Evolutionary conservation across 176 grass and related monocot genomes (phyloP).

Genomic region (Coix lacrymajobi): DNA sequence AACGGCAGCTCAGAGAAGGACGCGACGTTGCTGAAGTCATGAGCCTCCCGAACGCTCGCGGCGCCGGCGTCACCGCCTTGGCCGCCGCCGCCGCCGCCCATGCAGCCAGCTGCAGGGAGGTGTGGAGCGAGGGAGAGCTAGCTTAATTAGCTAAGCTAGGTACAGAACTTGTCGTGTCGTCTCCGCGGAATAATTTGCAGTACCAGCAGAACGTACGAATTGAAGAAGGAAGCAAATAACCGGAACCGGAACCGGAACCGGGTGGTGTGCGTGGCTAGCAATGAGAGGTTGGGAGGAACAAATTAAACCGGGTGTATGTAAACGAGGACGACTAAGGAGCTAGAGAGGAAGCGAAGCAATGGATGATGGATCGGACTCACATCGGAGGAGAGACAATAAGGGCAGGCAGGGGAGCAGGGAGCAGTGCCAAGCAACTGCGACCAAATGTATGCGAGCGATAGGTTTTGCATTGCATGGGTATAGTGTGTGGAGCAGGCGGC

Average conservation of each 20-base stretch:
- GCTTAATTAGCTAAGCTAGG: neutral
- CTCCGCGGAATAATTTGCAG: neutral
- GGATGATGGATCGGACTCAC: too few relatives aligned
- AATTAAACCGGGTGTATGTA: too few relatives aligned
- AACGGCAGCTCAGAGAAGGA: slow-evolving; percentile 91
- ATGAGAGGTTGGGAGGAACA: slow-evolving; percentile 10
- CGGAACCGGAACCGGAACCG: too few relatives aligned
- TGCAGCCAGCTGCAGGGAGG: slow-evolving; percentile 3
- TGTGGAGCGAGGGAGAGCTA: neutral
- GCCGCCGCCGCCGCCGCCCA: slow-evolving; percentile 22
- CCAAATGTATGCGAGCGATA: too few relatives aligned
- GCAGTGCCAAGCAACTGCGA: too few relatives aligned
- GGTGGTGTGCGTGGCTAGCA: neutral
- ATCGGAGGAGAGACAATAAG: too few relatives aligned
- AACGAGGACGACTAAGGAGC: too few relatives aligned
- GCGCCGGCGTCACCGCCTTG: neutral
- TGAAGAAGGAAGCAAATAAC: neutral
- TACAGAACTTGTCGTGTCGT: neutral
- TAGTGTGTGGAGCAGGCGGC: too few relatives aligned
- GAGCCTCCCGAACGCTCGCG: slow-evolving; percentile 55
- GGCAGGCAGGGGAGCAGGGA: too few relatives aligned
- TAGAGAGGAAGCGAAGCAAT: too few relatives aligned
- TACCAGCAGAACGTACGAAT: neutral
- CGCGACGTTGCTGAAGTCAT: slow-evolving; percentile 56
- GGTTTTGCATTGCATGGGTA: too few relatives aligned